Base-by-base conservation (phyloP, 345 rosid genomes). In the Bruguiera parviflora region DNA sequence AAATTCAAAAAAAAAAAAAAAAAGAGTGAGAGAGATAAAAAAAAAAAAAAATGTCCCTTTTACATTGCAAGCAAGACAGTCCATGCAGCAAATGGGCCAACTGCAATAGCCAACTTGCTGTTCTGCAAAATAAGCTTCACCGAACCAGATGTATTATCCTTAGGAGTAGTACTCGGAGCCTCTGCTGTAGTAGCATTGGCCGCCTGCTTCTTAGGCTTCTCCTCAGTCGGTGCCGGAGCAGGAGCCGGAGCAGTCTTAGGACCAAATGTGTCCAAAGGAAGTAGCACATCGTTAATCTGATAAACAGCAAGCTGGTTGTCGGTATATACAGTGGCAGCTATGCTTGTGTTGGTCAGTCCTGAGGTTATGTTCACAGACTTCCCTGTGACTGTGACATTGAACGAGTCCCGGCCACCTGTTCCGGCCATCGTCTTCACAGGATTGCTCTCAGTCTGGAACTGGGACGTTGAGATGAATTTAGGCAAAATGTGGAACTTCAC, bases 381-480 rank as follows among this genome's bases (percentile, higher is more conserved):
- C 15, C 76, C 78, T 2, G 77, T 24, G 8, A 73, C 49, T 0
- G 85, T 82, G 52, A 82, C 61, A 16, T 82, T 82, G 6, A 79
- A 72, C 21, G 74, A 71, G 28, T 76, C 59, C 39, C 76, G 53
- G 24, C 63, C 61, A 1, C 77, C 73, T 6, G 80, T 73, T 7
- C 82, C 85, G 0, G 85, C 85, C 49, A 71, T 75, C 28, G 85
- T 82, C 24, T 70, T 66, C 2, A 82, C 69, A 0, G 86, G 86
- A 59, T 83, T 83, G 64, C 83, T 83, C 53, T 74, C 80, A 0
- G 86, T 83, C 60, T 77, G 84, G 64, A 83, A 83, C 47, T 77
- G 83, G 37, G 86, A 22, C 52, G 25, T 69, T 19, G 82, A 43
- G 18, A 83, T 65, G 55, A 31, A 72, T 37, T 63, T 63, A 4